Evolutionary conservation across 805 yeast genomes (phyloP).

Genomic region (Hanseniaspora vineae): DNA sequence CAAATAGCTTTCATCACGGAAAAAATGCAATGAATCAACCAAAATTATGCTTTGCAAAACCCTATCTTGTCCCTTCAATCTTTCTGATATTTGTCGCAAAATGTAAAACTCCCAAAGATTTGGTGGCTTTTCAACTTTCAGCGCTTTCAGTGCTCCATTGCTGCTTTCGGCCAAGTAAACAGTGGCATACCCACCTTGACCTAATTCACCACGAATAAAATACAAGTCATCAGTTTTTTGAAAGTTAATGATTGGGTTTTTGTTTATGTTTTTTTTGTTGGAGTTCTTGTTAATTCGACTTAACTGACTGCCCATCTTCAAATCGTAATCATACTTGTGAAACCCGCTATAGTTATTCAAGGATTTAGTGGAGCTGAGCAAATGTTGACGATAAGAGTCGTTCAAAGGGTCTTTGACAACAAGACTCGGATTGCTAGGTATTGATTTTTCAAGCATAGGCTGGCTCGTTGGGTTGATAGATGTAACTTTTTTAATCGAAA

Average conservation of each 20-base stretch:
- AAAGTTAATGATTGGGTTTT: slow-evolving; percentile 22
- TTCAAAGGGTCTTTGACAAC: slow-evolving; percentile 34
- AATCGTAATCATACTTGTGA: slow-evolving; percentile 18
- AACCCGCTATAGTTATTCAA: slow-evolving; percentile 21
- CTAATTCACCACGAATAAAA: slow-evolving; percentile 37
- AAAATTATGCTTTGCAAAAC: slow-evolving; percentile 32
- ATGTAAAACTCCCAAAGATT: slow-evolving; percentile 76
- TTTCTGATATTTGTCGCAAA: slow-evolving; percentile 39
- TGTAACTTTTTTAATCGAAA: no score
- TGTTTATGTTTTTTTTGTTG: slow-evolving; percentile 23
- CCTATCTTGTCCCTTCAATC: slow-evolving; percentile 18
- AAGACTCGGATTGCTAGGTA: slow-evolving; percentile 1
- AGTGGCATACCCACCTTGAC: slow-evolving; percentile 70
- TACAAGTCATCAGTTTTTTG: slow-evolving; percentile 23
- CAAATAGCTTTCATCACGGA: slow-evolving; percentile 55
- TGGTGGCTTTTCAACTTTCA: slow-evolving; percentile 61
- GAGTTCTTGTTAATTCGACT: slow-evolving; percentile 27
- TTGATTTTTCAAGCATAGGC: slow-evolving; percentile 19
- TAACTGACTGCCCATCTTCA: slow-evolving; percentile 25
- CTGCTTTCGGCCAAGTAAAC: slow-evolving; percentile 60
- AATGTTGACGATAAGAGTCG: slow-evolving; percentile 23
- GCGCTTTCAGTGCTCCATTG: slow-evolving; percentile 43
- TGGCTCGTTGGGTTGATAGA: no score
- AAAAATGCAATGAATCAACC: slow-evolving; percentile 41
- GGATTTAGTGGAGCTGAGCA: slow-evolving; percentile 28